Conservation (phyloP, 2,329 filamentous ascomycete species). For the Aschersonia sp. region DNA sequence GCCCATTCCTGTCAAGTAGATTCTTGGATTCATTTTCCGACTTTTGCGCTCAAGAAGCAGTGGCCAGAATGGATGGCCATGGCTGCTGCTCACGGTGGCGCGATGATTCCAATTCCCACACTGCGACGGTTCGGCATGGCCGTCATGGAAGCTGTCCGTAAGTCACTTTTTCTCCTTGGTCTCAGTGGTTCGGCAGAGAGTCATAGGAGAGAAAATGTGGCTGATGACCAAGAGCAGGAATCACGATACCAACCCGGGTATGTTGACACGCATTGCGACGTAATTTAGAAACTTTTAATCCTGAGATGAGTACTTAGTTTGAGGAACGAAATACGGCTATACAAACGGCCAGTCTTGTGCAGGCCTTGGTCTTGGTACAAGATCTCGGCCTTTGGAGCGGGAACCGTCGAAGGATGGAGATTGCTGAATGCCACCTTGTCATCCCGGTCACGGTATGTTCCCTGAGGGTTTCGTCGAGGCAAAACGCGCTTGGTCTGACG, state of each 20-base stretch:
- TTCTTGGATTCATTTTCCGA: conserved; percentile 46
- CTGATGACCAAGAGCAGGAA: conserved; percentile 7
- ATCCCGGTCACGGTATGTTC: conserved; percentile 28
- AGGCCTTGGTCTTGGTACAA: conserved; percentile 31
- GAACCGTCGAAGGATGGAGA: conserved; percentile 40
- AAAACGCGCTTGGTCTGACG: conserved; percentile 4
- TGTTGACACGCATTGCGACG: neutral
- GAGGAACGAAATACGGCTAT: conserved; percentile 33
- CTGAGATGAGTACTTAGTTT: conserved; percentile 17
- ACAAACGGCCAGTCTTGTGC: conserved; percentile 31
- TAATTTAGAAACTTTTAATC: neutral
- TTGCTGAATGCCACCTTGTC: conserved; percentile 33
- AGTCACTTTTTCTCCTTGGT: conserved; percentile 5
- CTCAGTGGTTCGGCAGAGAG: too few relatives aligned
- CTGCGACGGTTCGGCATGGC: conserved; percentile 47
- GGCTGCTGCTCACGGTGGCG: conserved; percentile 46
- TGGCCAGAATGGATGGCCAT: conserved; percentile 44
- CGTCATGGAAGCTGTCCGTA: conserved; percentile 35
- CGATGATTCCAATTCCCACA: conserved; percentile 39
- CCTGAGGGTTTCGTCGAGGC: neutral
- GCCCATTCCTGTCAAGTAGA: conserved; percentile 40
- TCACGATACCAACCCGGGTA: conserved; percentile 17
- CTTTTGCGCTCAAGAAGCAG: conserved; percentile 38
- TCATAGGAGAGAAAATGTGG: too few relatives aligned
- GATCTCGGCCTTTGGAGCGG: conserved; percentile 40